Conservation (phyloP, 129 eudicot genomes). For the Heracleum sosnowskyi region DNA sequence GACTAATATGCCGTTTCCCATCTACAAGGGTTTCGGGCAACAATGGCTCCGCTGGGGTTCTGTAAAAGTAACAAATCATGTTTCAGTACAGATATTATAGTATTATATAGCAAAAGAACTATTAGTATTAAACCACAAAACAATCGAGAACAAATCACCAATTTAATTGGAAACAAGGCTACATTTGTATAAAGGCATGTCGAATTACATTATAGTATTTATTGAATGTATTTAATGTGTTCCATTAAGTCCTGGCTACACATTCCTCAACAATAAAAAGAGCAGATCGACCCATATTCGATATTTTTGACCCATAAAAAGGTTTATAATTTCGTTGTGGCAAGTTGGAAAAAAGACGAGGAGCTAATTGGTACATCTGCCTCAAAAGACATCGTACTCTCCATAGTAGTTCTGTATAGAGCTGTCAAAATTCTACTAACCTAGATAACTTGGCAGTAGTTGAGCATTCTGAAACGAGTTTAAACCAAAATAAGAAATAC, state of each 20-base stretch:
- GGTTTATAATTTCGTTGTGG: background rate
- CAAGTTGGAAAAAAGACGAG: background rate
- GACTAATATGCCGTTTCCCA: constrained; percentile 66
- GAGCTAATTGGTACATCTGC: background rate
- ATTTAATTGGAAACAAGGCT: background rate
- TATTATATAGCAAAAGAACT: background rate
- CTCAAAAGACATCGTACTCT: background rate
- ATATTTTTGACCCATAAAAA: background rate
- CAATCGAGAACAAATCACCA: background rate
- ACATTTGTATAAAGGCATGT: background rate
- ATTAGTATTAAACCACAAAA: background rate
- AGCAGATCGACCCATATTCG: background rate
- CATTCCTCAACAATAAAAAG: background rate
- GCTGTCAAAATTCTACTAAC: background rate
- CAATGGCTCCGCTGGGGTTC: constrained; percentile 31
- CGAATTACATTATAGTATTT: background rate
- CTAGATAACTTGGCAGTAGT: background rate
- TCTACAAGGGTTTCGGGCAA: constrained; percentile 47
- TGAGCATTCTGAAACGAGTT: background rate
- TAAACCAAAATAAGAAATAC: constrained; percentile 19
- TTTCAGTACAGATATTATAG: background rate
- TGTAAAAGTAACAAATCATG: constrained; percentile 16
- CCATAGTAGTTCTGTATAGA: background rate
- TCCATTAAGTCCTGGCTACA: background rate
- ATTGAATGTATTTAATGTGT: background rate